Base-by-base conservation (phyloP, 2,329 filamentous ascomycete genomes). In the Fusarium papillatum region DNA sequence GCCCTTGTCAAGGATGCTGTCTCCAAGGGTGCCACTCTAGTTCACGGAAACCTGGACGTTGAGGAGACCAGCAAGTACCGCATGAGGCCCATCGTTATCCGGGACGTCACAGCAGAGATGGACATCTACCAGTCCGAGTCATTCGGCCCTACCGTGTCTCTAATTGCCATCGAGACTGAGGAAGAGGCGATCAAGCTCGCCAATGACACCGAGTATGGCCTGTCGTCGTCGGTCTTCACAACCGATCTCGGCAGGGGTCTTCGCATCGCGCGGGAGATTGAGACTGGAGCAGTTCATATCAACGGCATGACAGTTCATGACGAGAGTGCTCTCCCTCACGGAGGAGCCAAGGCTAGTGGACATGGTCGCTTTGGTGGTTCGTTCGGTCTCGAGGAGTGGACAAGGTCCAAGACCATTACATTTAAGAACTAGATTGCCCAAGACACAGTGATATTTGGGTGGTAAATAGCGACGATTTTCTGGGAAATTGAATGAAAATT, bases 131-230 rank as follows among this genome's bases (percentile, higher is more conserved):
- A 90, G 76, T 92, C 89, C 2, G 95, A 97, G 84, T 93, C 91
- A 2, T 97, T 97, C 78, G 95, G 94, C 0, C 95, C 95, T 0
- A 91, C 90, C 0, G 93, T 95, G 1, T 92, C 91, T 19, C 80
- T 97, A 24, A 90, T 93, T 17, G 86, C 89, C 26, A 88, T 96
- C 31, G 87, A 91, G n/a, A 87, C 84, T 4, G 93, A 95, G 59
- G 93, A 95, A 38, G 93, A 95, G 75, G 95, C 94, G 0, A 83
- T 97, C 29, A 85, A 87, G 36, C 85, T 96, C 22, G 94, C 95
- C 17, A 97, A 98, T 80, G 94, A 96, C 78, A 95, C 93, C 2
- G 93, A 95, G 62, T 97, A 95, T 80, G 95, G 95, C 5, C 88
- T 97, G 13, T 87, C 88, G 4, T 89, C 91, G 5, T 89, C 94